Base-by-base conservation (phyloP, 371 early-diverging fungal species). In the Zopfochytrium polystomum region DNA sequence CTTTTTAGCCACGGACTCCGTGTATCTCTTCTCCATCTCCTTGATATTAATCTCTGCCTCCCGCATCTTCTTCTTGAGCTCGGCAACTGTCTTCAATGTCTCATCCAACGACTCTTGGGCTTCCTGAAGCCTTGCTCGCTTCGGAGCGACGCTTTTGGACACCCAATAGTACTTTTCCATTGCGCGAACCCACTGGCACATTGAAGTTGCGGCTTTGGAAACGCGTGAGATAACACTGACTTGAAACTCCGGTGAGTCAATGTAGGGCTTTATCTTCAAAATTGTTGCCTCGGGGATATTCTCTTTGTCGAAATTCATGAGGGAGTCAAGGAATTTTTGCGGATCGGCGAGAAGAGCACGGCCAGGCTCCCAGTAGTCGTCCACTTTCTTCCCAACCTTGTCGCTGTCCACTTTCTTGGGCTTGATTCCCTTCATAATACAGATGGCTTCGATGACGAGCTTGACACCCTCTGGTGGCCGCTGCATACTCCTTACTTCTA, bases 141-240 rank as follows among this genome's bases (percentile, higher is more conserved):
- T 83, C 7, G 83, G 83, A 4, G 73, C 83, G 13, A 83, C 80
- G 3, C 77, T 70, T 44, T 68, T 64, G 0, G 80, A 72, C 3
- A 83, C 82, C 76, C 78, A 79, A 59, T 83, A 81, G 64, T 83
- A 83, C 64, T 83, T 83, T 60, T 83, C 83, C 83, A 83, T 83
- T 0, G 83, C 83, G 48, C 83, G 63, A 22, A 79, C 83, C 83
- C 83, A 83, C 26, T 74, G 79, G 51, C 83, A 83, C 71, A 83
- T 83, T 6, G 83, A 83, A 9, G 80, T 83, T 13, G 82, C 82
- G 5, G 83, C 83, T 52, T 77, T 81, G 3, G 80, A 80, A 6
- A 83, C 83, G 18, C 79, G 66, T 7, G 80, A 69, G 30, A 83
- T 83, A 23, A 80, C 82, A 38, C 67, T 65, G 23, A 80, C 79